Percentiles rank a stretch among this genome's conserved stretches.
Evolutionary conservation across 1,284 basidiomycete genomes (phyloP).

Genomic region (Sanguinoderma infundibulare): DNA sequence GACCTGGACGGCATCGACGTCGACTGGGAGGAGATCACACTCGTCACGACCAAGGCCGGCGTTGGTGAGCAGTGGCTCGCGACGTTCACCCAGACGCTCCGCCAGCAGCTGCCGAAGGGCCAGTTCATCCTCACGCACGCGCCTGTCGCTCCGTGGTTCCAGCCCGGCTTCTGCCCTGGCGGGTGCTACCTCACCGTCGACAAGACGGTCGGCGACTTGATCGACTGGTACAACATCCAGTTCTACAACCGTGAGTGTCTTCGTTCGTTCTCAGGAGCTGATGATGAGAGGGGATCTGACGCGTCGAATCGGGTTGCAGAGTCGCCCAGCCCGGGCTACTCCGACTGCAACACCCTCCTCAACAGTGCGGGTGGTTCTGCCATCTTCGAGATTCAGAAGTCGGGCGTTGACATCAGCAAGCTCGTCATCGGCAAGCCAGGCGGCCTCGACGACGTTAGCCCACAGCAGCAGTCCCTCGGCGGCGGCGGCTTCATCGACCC

Average conservation of each 20-base stretch:
- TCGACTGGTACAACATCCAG: conserved; percentile 38
- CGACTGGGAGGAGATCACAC: conserved; percentile 57
- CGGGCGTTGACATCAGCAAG: conserved; percentile 53
- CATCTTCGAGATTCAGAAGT: conserved; percentile 66
- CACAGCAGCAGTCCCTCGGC: no score
- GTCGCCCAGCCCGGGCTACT: conserved; percentile 54
- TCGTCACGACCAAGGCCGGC: conserved; percentile 41
- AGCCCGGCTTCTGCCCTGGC: conserved; percentile 18
- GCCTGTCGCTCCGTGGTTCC: conserved; percentile 21
- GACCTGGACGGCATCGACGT: conserved; percentile 61
- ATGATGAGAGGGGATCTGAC: background rate
- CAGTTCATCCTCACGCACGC: conserved; percentile 42
- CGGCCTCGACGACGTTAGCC: conserved; percentile 47
- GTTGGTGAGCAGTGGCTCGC: conserved; percentile 46
- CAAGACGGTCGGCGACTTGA: conserved; percentile 19
- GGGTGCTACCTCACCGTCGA: conserved; percentile 23
- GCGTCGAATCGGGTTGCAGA: conserved; percentile 38
- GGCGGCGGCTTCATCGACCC: conserved; percentile 62
- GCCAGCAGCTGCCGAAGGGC: conserved; percentile 37
- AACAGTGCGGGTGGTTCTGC: conserved; percentile 49
- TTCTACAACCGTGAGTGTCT: conserved; percentile 62
- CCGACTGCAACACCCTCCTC: conserved; percentile 56
- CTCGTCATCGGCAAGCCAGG: conserved; percentile 69
- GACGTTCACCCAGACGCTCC: conserved; percentile 45
- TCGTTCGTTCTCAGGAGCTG: background rate